Conservation (phyloP, 2,329 filamentous ascomycete species). For the Aspergillus sclerotialis region DNA sequence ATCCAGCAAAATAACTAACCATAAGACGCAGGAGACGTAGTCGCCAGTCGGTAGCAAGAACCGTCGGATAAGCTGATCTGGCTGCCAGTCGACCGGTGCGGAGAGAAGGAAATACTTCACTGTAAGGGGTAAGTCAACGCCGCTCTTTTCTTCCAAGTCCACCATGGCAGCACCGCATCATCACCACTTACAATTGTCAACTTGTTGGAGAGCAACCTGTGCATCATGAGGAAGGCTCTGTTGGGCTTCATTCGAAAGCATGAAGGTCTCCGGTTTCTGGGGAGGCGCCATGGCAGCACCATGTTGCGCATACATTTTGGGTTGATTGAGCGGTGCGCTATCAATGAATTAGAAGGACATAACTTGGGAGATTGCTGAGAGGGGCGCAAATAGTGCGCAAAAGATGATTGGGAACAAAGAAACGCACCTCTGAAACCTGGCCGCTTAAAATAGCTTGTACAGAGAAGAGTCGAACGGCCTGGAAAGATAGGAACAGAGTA, state of each 20-base stretch:
- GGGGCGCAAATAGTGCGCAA: slow-evolving; percentile 8
- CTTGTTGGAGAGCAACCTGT: slow-evolving; percentile 94
- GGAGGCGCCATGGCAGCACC: slow-evolving; percentile 77
- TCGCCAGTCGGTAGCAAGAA: slow-evolving; percentile 95
- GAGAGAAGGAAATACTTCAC: slow-evolving; percentile 99
- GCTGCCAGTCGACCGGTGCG: slow-evolving; percentile 94
- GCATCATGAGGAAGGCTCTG: slow-evolving; percentile 93
- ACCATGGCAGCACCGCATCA: slow-evolving; percentile 3
- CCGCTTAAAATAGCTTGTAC: too few species aligned
- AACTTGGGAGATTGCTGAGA: background rate
- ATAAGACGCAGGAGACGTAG: slow-evolving; percentile 97
- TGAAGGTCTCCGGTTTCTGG: slow-evolving; percentile 97
- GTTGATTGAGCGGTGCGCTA: slow-evolving; percentile 7
- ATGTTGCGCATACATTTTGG: slow-evolving; percentile 70
- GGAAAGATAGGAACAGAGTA: background rate
- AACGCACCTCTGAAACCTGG: background rate
- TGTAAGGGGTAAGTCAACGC: too few species aligned
- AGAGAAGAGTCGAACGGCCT: too few species aligned
- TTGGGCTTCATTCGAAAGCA: slow-evolving; percentile 95
- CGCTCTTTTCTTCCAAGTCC: too few species aligned
- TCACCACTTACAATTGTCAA: slow-evolving; percentile 77
- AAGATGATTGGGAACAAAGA: slow-evolving; percentile 1
- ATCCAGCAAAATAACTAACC: slow-evolving; percentile 45
- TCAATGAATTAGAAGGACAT: slow-evolving; percentile 12
- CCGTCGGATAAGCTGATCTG: slow-evolving; percentile 91